Evolutionary conservation across 2,329 filamentous ascomycete genomes (phyloP), one percentile per base, ranked within the genome.

Genomic region (Malbranchea zuffiana): DNA sequence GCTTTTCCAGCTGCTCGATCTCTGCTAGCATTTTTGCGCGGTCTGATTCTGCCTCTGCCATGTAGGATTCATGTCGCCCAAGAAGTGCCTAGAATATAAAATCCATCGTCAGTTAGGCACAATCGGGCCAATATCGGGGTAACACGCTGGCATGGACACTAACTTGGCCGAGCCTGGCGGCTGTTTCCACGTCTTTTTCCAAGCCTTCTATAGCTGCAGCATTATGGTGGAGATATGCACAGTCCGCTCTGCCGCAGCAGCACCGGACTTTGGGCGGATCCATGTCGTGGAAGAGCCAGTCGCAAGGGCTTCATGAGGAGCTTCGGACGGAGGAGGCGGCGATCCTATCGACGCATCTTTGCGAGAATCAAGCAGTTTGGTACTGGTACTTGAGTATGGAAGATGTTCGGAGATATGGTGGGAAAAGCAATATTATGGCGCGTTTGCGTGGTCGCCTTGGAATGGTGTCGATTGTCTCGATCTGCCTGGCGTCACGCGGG

Each of bases 141-240:
- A 27, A 35, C 17, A 23, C 25, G 23, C 31, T 23, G 31, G 25
- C 31, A n/a, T 17, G 21, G 16, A 32, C 24, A 42, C 40, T 56
- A 80, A 95, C 88, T 82, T 95, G 83, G 47, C 90, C 90, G 51
- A 95, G 72, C 56, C 81, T 74, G 32, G 86, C 90, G 26, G 90
- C 90, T 35, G 76, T 84, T 50, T 79, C 78, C 37, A 95, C 82
- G 63, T 95, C 84, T 50, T 80, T 81, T 62, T 96, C 88, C 46
- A 96, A 71, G 43, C 75, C 80, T 49, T 84, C 78, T 31, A 96
- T 69, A 44, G 85, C 70, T 30, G 72, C 70, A 58, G 78, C 79
- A 62, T 88, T 95, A 62, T 87, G 80, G 59, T 75, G 76, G 44
- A 95, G 71, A 56, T 82, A 84, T 48, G 78, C 72, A 61, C 88